Base-by-base conservation (phyloP, 176 grass and related monocot species). In the Avena atlantica region DNA sequence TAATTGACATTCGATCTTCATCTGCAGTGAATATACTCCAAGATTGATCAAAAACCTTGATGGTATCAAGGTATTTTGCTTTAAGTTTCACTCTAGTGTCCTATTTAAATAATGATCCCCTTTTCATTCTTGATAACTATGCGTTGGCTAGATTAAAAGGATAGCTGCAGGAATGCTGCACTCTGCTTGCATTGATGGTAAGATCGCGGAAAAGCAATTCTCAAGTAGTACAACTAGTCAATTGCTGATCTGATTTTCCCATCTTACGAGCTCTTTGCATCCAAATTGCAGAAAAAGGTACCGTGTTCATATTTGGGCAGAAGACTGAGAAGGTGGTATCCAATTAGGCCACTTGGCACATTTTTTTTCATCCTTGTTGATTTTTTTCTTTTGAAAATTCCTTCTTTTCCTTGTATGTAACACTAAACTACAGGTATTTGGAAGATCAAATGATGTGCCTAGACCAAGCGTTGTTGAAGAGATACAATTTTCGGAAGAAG, bases 11-110 rank as follows among this genome's bases (percentile, higher is more conserved):
- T 80, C 85, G 64, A 78, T 79, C 77, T 85, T 88, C 59, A 83
- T 88, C 86, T 95, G 84, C 90, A 98, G 96, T 91, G 96, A 98
- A 94, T 94, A 92, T 86, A 98, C 90, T 68, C 96, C 96, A 87
- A 94, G 96, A 75, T 86, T 98, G 89, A 95, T 98, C 3, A 98
- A 94, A 84, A 87, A 87, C 79, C 83, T 98, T 82, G 92, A 95
- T 76, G 88, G 92, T 69, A 65, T 94, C 42, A 95, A 94, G 96
- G 96, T 98, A 92, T 47, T 78, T 85, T 84, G 34, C 69, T 76
- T 87, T 65, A 45, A 84, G 72, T 81, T 74, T 87, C 20, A 76
- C 65, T 76, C 11, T 65, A 3, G 24, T 10, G 40, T 76, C 50
- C 82, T 61, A 29, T 81, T 85, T 4, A 70, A 60, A 51, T 76